Percentiles rank a stretch among this genome's conserved stretches.
These are phyloP conservation scores for Endotrypanum monterogeii DNA, from an alignment of 208 protist species.

Conservation along the genomic window DNA sequence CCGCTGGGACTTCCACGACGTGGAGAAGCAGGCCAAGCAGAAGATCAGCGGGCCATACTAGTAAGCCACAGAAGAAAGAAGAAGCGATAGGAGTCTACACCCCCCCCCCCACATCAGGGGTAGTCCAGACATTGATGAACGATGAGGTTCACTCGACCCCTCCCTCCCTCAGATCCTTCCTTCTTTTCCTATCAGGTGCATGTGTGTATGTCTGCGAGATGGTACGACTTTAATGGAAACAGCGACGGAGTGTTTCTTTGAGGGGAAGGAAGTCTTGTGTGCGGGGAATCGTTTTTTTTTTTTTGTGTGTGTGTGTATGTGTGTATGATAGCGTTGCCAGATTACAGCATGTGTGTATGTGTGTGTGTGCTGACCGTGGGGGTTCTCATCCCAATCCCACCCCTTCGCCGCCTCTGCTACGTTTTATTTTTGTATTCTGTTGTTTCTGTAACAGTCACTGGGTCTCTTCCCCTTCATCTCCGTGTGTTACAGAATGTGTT, in stretches of 20 bases:
- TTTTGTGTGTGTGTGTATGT: neutral
- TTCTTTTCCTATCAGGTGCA: no score
- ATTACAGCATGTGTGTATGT: neutral
- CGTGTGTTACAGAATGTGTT: neutral
- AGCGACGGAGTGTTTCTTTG: neutral
- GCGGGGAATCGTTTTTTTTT: neutral
- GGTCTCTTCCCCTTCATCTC: neutral
- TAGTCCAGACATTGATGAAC: no score
- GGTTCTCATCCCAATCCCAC: neutral
- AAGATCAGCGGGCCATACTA: conserved; percentile 88
- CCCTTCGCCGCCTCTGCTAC: neutral
- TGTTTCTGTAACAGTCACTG: neutral
- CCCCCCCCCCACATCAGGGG: no score
- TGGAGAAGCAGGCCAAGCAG: conserved; percentile 88
- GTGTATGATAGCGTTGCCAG: neutral
- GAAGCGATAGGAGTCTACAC: no score
- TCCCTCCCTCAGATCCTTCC: no score
- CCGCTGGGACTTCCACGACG: conserved; percentile 90
- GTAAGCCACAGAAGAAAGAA: neutral
- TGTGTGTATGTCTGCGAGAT: no score
- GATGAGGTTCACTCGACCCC: no score
- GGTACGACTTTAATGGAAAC: no score
- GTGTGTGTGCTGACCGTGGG: neutral
- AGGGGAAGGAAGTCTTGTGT: neutral
- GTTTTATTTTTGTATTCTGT: neutral